Conservation (phyloP, 176 grass and related monocot genomes). For the Avena atlantica region DNA sequence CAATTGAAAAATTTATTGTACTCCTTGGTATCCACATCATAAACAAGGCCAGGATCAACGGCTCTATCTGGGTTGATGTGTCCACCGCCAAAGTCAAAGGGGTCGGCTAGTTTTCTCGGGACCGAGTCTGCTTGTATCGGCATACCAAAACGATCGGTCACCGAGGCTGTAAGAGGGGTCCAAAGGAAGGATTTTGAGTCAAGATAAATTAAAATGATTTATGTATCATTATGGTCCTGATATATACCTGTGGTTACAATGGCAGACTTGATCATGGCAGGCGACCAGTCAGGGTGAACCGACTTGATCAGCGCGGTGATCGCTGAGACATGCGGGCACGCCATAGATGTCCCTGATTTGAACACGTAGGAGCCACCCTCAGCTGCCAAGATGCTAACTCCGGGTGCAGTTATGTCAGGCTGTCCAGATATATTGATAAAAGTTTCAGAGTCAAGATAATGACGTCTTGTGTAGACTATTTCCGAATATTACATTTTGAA, state of each 20-base stretch:
- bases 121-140: slow-evolving; percentile 22
- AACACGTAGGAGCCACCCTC: background rate
- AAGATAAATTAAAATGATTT: background rate
- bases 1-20: background rate
- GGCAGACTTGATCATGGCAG: slow-evolving; percentile 55
- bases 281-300: slow-evolving; percentile 46
- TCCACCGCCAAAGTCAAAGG: background rate
- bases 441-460: background rate
- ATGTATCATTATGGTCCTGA: background rate
- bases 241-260: slow-evolving; percentile 42
- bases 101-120: slow-evolving; percentile 14
- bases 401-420: slow-evolving; percentile 53
- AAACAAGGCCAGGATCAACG: background rate
- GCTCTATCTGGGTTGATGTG: background rate
- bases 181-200: background rate
- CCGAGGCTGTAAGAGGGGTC: background rate
- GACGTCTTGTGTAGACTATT: too few relatives aligned
- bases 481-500: too few relatives aligned
- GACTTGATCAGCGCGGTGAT: slow-evolving; percentile 43
- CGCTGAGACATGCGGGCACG: slow-evolving; percentile 50
- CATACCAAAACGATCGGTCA: background rate
- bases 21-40: background rate
- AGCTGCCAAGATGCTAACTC: slow-evolving; percentile 46
- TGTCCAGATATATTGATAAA: background rate
- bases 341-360: slow-evolving; percentile 47